These are phyloP conservation scores for Crucihimalaya himalaica DNA, from an alignment of 345 rosid species.

Conservation along the genomic window DNA sequence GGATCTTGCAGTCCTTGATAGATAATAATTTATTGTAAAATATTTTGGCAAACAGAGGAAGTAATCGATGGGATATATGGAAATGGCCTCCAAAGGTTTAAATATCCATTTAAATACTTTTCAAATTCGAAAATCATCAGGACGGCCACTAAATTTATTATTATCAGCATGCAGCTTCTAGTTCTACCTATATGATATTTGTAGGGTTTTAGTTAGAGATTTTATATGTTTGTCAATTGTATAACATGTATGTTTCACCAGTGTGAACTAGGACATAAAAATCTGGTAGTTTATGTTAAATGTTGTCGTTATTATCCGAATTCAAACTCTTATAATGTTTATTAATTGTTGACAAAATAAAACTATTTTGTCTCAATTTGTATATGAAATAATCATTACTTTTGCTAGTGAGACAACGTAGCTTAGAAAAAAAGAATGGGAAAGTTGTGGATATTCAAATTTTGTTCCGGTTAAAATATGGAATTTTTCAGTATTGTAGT, in stretches of 20 bases:
- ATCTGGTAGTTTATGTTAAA: background rate
- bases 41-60: constrained; percentile 19
- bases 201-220: constrained; percentile 5
- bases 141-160: constrained; percentile 25
- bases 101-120: background rate
- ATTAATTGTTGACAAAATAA: too few species aligned
- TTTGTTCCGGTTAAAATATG: too few species aligned
- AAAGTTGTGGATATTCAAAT: too few species aligned
- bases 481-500: too few species aligned
- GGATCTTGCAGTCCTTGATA: constrained; percentile 39
- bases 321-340: too few species aligned
- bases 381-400: background rate
- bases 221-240: background rate
- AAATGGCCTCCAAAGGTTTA: constrained; percentile 11
- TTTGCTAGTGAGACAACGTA: too few species aligned
- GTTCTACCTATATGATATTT: background rate
- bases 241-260: background rate
- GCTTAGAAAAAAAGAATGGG: too few species aligned
- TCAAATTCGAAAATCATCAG: background rate
- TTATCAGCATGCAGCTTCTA: background rate
- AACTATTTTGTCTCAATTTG: background rate
- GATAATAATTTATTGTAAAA: constrained; percentile 12
- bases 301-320: background rate
- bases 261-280: background rate
- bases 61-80: constrained; percentile 22